These are phyloP conservation scores for Tephrocybe sp. DNA, from an alignment of 768 basidiomycete genomes.

Conservation along the genomic window DNA sequence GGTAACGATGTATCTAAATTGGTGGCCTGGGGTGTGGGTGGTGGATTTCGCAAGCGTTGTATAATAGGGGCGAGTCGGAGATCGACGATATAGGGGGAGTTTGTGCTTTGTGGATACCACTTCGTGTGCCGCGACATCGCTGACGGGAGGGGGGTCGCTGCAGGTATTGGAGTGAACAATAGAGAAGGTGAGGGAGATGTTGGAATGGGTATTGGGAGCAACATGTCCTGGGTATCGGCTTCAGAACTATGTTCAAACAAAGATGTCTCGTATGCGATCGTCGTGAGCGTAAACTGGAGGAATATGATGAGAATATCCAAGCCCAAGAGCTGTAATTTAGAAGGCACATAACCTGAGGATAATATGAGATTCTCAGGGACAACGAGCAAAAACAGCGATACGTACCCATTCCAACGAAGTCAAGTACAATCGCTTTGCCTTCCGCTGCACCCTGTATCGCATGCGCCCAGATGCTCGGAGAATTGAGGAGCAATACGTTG, in stretches of 20 bases:
- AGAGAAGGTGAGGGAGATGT: constrained; percentile 25
- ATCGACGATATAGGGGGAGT: constrained; percentile 59
- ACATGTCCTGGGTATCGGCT: constrained; percentile 39
- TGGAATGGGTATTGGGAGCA: constrained; percentile 27
- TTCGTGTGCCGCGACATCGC: constrained; percentile 22
- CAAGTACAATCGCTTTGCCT: constrained; percentile 67
- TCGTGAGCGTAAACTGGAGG: constrained; percentile 66
- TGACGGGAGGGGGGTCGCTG: constrained; percentile 20
- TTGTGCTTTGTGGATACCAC: constrained; percentile 23
- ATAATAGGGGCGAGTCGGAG: constrained; percentile 56
- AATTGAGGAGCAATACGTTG: constrained; percentile 58
- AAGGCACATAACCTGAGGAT: constrained; percentile 54
- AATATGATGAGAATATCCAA: constrained; percentile 69
- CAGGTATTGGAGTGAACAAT: constrained; percentile 22
- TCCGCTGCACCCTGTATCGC: constrained; percentile 49
- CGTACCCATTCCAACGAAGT: constrained; percentile 79
- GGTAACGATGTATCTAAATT: constrained; percentile 42
- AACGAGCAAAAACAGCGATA: constrained; percentile 11
- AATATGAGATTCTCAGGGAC: constrained; percentile 1
- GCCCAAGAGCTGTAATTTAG: constrained; percentile 60
- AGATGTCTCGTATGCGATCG: constrained; percentile 67
- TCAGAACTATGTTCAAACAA: constrained; percentile 37
- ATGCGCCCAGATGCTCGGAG: constrained; percentile 63
- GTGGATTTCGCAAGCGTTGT: constrained; percentile 56
- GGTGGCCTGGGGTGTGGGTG: constrained; percentile 33